A percentile compares a stretch with the other conserved stretches of the same genome.
Evolutionary conservation across 306 rosid species (phyloP).

Genomic region (Cyamopsis tetragonoloba): DNA sequence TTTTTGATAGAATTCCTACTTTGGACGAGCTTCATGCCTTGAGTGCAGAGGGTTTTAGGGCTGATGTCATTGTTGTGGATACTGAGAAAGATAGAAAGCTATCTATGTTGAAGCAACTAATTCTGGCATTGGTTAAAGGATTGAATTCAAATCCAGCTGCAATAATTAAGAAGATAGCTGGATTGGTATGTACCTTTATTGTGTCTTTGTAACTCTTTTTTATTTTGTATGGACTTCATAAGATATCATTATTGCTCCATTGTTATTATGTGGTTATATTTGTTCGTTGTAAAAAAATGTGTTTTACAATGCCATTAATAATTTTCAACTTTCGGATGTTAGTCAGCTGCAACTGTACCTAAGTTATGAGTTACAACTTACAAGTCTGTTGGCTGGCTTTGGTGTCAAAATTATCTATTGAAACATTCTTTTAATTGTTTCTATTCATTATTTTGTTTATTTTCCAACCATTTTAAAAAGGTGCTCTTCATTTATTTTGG

Average conservation of each 20-base stretch:
- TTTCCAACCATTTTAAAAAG: neutral
- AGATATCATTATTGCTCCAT: neutral
- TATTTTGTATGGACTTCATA: neutral
- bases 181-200: constrained; percentile 50
- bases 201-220: constrained; percentile 13
- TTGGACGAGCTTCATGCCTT: constrained; percentile 79
- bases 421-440: constrained; percentile 15
- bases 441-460: neutral
- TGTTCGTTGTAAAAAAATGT: constrained; percentile 2
- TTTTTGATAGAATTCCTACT: constrained; percentile 70
- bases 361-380: constrained; percentile 18
- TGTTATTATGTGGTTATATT: neutral
- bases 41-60: constrained; percentile 69
- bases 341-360: neutral
- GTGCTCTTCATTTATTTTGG: neutral
- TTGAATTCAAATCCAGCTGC: constrained; percentile 83
- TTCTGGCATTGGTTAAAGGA: constrained; percentile 76
- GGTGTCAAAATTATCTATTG: neutral
- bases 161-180: constrained; percentile 91
- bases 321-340: constrained; percentile 20
- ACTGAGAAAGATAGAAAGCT: constrained; percentile 82
- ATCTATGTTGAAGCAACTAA: constrained; percentile 86
- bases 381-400: constrained; percentile 6
- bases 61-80: constrained; percentile 90
- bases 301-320: neutral